Conservation (phyloP, 2,329 filamentous ascomycete species). For the Aspergillus sp. region DNA sequence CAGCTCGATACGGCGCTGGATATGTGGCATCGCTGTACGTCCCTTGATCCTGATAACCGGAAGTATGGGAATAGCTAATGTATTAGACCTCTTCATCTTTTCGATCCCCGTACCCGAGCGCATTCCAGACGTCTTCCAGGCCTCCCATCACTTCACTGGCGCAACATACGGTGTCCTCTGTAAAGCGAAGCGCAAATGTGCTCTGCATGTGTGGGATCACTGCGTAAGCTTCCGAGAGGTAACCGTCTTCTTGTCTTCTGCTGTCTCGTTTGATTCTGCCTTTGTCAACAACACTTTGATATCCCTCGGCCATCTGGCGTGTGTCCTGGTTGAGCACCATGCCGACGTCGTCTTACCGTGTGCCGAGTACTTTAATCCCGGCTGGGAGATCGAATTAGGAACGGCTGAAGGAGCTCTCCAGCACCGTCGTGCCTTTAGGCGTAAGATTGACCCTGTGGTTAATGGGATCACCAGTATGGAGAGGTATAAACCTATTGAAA, state of each 20-base stretch:
- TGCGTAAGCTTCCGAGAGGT: slow-evolving; percentile 61
- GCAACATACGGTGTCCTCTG: slow-evolving; percentile 61
- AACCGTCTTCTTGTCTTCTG: slow-evolving; percentile 49
- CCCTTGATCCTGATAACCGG: too few species aligned
- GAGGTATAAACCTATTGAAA: slow-evolving; percentile 59
- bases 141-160: slow-evolving; percentile 61
- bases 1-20: slow-evolving; percentile 37
- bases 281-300: slow-evolving; percentile 48
- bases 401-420: slow-evolving; percentile 56
- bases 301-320: slow-evolving; percentile 27
- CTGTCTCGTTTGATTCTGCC: slow-evolving; percentile 23
- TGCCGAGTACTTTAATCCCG: slow-evolving; percentile 62
- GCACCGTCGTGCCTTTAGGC: slow-evolving; percentile 56
- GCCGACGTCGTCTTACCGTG: slow-evolving; percentile 59
- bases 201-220: slow-evolving; percentile 63
- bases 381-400: slow-evolving; percentile 62
- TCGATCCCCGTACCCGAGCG: slow-evolving; percentile 15
- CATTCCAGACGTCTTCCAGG: slow-evolving; percentile 36
- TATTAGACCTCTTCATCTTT: slow-evolving; percentile 16
- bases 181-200: slow-evolving; percentile 60
- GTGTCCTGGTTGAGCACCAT: slow-evolving; percentile 41
- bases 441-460: slow-evolving; percentile 64
- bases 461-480: slow-evolving; percentile 66
- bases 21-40: slow-evolving; percentile 43
- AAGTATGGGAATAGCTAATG: not conserved